Conservation (phyloP, 1,284 basidiomycete genomes). For the Somion occarium region DNA sequence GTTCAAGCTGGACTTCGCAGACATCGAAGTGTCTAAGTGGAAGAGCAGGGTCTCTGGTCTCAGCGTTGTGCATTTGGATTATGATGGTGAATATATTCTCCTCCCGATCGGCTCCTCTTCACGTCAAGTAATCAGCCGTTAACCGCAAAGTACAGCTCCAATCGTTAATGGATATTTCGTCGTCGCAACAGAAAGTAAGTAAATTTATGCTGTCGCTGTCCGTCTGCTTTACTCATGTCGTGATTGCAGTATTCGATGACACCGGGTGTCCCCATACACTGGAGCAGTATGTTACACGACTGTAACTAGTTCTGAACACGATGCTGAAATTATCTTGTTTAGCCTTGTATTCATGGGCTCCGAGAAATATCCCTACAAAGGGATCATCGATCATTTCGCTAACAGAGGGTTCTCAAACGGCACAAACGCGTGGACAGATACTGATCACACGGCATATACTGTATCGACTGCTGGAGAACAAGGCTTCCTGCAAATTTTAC, state of each 20-base stretch:
- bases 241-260: conserved; percentile 79
- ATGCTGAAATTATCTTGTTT: background rate
- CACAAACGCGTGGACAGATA: conserved; percentile 86
- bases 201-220: background rate
- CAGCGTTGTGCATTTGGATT: conserved; percentile 77
- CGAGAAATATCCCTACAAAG: conserved; percentile 94
- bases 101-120: no score
- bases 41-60: conserved; percentile 75
- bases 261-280: conserved; percentile 92
- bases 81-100: conserved; percentile 54
- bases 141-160: conserved; percentile 50
- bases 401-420: conserved; percentile 95
- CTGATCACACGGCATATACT: conserved; percentile 91
- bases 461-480: conserved; percentile 96
- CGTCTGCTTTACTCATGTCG: background rate
- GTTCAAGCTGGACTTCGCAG: conserved; percentile 70
- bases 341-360: conserved; percentile 94
- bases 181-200: conserved; percentile 86
- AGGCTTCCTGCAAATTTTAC: conserved; percentile 92
- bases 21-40: conserved; percentile 82
- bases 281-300: conserved; percentile 77
- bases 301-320: background rate
- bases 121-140: background rate
- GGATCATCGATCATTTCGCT: conserved; percentile 94
- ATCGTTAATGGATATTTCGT: conserved; percentile 93